Percentiles rank a stretch among this genome's conserved stretches.
Evolutionary conservation across 2,329 filamentous ascomycete genomes (phyloP).

Genomic region (Macroventuria anomochaeta): DNA sequence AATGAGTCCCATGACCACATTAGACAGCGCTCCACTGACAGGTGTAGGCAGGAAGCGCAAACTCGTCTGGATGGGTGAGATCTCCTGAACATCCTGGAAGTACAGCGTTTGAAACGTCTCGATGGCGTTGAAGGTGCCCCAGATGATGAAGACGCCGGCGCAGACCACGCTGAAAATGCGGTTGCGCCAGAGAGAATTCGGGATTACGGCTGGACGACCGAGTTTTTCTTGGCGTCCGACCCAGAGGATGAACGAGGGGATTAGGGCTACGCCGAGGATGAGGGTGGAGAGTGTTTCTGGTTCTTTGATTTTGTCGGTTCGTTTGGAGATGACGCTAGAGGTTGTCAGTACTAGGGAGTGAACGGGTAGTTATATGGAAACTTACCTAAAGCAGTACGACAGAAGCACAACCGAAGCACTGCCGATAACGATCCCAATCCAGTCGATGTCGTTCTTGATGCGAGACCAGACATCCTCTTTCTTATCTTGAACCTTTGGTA

Average conservation of each 20-base stretch:
- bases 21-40: conserved; percentile 50
- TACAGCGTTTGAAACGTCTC: conserved; percentile 53
- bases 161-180: conserved; percentile 63
- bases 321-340: conserved; percentile 47
- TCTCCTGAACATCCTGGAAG: conserved; percentile 52
- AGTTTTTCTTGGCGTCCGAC: conserved; percentile 56
- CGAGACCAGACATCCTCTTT: conserved; percentile 33
- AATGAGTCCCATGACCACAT: conserved; percentile 56
- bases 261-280: conserved; percentile 49
- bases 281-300: conserved; percentile 57
- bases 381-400: conserved; percentile 62
- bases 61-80: conserved; percentile 45
- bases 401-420: conserved; percentile 58
- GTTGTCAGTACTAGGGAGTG: neutral
- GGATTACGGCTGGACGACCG: conserved; percentile 63
- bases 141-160: conserved; percentile 50
- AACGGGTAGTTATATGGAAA: conserved; percentile 5
- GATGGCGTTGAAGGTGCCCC: conserved; percentile 46
- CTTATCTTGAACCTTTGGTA: conserved; percentile 43
- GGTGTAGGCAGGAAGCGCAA: conserved; percentile 54
- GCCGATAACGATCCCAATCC: conserved; percentile 58
- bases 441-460: conserved; percentile 59
- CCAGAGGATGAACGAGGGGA: conserved; percentile 63
- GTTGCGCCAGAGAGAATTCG: conserved; percentile 68
- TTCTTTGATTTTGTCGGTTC: conserved; percentile 52